Conservation (phyloP, 331 rosid species). For the Pyrus hybrid region DNA sequence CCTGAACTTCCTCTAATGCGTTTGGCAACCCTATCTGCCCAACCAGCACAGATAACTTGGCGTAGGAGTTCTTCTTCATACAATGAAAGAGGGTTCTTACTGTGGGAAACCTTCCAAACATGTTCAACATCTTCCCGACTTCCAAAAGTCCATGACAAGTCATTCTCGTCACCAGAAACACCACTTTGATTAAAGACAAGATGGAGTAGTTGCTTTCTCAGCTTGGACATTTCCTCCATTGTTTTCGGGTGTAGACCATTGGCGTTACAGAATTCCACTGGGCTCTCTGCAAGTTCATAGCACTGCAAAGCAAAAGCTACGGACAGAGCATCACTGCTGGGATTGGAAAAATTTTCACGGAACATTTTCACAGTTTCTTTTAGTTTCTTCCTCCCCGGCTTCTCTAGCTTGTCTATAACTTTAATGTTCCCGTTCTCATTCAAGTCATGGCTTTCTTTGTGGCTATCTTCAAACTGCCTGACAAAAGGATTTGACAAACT, state of each 20-base stretch:
- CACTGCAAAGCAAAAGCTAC: slow-evolving; percentile 73
- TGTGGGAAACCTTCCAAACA: slow-evolving; percentile 49
- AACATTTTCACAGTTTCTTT: slow-evolving; percentile 55
- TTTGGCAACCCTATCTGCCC: slow-evolving; percentile 94
- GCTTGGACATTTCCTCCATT: slow-evolving; percentile 92
- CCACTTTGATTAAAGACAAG: slow-evolving; percentile 53
- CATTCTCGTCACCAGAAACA: slow-evolving; percentile 37
- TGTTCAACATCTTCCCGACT: slow-evolving; percentile 48
- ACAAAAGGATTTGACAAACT: too few relatives aligned
- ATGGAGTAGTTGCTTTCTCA: slow-evolving; percentile 59
- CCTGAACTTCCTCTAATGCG: slow-evolving; percentile 46
- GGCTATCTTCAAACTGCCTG: too few relatives aligned
- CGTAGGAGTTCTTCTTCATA: slow-evolving; percentile 69
- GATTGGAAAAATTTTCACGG: slow-evolving; percentile 54
- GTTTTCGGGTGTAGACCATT: too few relatives aligned
- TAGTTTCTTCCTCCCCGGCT: slow-evolving; percentile 53
- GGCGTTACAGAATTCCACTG: slow-evolving; percentile 50
- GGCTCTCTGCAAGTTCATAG: slow-evolving; percentile 52
- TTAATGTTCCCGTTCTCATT: slow-evolving; percentile 28
- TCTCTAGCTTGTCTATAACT: slow-evolving; percentile 35
- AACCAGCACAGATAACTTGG: slow-evolving; percentile 93
- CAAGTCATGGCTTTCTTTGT: slow-evolving; percentile 23
- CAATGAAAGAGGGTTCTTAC: slow-evolving; percentile 49
- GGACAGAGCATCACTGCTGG: slow-evolving; percentile 69
- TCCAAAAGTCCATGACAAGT: slow-evolving; percentile 64